Conservation (phyloP, 1,284 basidiomycete genomes). For the Heliocybe sulcata region DNA sequence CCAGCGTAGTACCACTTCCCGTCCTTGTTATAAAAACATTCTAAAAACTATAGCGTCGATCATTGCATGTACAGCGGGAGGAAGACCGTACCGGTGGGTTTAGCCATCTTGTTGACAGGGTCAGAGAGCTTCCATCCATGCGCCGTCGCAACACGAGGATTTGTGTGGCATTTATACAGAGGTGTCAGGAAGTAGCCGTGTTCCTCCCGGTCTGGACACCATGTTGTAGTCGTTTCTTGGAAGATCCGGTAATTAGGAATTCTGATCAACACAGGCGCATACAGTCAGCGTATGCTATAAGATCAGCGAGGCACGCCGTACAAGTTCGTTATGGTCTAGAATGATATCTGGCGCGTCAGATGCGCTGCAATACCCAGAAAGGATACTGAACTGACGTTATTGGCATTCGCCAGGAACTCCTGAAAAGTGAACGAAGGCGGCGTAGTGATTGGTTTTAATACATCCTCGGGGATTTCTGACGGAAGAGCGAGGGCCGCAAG, state of each 20-base stretch:
- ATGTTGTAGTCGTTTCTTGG: constrained; percentile 57
- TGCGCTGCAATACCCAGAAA: no score
- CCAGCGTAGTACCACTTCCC: constrained; percentile 78
- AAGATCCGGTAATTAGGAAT: constrained; percentile 59
- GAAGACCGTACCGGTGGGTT: constrained; percentile 46
- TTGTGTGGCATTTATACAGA: constrained; percentile 67
- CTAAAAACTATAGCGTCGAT: constrained; percentile 23
- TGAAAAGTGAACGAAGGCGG: constrained; percentile 55
- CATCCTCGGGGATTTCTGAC: constrained; percentile 49
- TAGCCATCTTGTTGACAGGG: constrained; percentile 44
- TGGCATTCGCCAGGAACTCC: constrained; percentile 56
- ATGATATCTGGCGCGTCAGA: not conserved
- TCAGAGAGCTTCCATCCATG: constrained; percentile 64
- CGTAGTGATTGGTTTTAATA: constrained; percentile 57
- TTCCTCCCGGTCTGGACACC: constrained; percentile 74
- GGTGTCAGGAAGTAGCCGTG: constrained; percentile 71
- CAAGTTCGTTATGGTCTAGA: not conserved
- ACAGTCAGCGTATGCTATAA: not conserved
- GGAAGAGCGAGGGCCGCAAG: constrained; percentile 58
- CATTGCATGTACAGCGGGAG: not conserved
- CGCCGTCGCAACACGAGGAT: constrained; percentile 62
- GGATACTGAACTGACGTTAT: not conserved
- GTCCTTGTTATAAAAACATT: constrained; percentile 73
- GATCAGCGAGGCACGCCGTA: constrained; percentile 1
- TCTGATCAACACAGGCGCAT: constrained; percentile 25